A percentile compares a stretch with the other conserved stretches of the same genome.
phyloP scores from a whole-genome alignment of 352 stramenopile genomes.

The Plasmopara viticola region DNA sequence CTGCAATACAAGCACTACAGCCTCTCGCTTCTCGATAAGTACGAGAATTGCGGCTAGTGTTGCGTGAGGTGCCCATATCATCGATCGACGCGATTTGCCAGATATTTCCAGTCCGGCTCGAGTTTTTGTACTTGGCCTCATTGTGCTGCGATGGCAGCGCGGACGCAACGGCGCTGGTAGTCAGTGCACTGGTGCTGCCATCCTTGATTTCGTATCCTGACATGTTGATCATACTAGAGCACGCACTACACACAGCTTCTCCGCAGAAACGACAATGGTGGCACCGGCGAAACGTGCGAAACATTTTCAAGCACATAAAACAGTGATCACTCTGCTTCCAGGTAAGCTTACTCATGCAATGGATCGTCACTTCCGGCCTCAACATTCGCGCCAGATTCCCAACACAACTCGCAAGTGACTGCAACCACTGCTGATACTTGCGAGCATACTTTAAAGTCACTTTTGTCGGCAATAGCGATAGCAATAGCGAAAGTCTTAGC shows the following conservation, averaged over 20 bases:
- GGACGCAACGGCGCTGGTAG: slow-evolving; percentile 7
- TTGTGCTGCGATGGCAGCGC: slow-evolving; percentile 10
- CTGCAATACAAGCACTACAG: slow-evolving; percentile 29
- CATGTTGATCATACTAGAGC: slow-evolving; percentile 52
- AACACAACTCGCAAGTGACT: slow-evolving; percentile 28
- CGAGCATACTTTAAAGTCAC: slow-evolving; percentile 26
- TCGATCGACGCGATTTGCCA: slow-evolving; percentile 12
- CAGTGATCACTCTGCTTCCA: slow-evolving; percentile 70
- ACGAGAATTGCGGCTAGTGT: slow-evolving; percentile 10
- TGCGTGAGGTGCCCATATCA: slow-evolving; percentile 4
- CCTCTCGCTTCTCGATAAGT: slow-evolving; percentile 17
- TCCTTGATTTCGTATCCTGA: slow-evolving; percentile 31
- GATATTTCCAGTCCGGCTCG: slow-evolving; percentile 23
- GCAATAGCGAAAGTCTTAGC: slow-evolving; percentile 28
- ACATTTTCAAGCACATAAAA: slow-evolving; percentile 61
- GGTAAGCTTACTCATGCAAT: slow-evolving; percentile 30
- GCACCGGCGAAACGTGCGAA: slow-evolving; percentile 60
- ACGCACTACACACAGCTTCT: slow-evolving; percentile 57
- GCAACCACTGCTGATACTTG: slow-evolving; percentile 34
- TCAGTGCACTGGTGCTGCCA: slow-evolving; percentile 19
- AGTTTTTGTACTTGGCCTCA: slow-evolving; percentile 13
- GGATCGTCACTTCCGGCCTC: slow-evolving; percentile 22
- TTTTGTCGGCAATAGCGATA: slow-evolving; percentile 43
- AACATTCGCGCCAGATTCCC: slow-evolving; percentile 23
- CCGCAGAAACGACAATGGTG: slow-evolving; percentile 75